These are phyloP conservation scores for Tetrahymena malaccensis DNA, from an alignment of 73 alveolate genomes.

Conservation along the genomic window DNA sequence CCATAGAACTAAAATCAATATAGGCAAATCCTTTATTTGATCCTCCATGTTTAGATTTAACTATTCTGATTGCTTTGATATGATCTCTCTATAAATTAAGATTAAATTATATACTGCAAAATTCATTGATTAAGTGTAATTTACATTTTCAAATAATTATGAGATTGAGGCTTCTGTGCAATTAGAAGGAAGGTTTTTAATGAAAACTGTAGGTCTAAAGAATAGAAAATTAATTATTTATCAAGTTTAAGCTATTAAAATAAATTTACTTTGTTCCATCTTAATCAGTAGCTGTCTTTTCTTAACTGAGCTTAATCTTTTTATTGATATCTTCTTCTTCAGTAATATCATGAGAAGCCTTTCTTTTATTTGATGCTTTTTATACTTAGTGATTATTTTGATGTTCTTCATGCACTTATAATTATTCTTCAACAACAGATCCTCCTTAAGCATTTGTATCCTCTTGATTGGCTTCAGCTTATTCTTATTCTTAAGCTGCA, in stretches of 20 bases:
- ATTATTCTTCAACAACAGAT: background rate
- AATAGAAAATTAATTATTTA: background rate
- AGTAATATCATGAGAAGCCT: background rate
- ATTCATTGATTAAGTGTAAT: background rate
- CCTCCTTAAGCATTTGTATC: background rate
- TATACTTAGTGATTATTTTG: background rate
- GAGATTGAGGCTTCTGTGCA: background rate
- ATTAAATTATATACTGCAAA: background rate
- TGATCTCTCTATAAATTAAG: background rate
- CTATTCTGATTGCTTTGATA: constrained; percentile 30
- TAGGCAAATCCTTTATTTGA: constrained; percentile 30
- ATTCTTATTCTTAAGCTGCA: constrained; percentile 1
- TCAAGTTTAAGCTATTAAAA: background rate
- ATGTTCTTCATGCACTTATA: background rate
- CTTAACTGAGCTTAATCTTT: background rate
- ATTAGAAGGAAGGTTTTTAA: constrained; percentile 9
- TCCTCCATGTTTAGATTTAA: constrained; percentile 8
- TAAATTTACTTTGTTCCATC: background rate
- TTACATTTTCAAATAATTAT: background rate
- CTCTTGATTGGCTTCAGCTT: background rate
- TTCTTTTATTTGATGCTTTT: background rate
- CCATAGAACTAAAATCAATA: constrained; percentile 20
- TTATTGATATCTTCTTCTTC: background rate
- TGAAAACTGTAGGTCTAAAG: background rate
- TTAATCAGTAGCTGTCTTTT: background rate